Evolutionary conservation across 345 rosid genomes (phyloP).

Genomic region (Brassica carinata): DNA sequence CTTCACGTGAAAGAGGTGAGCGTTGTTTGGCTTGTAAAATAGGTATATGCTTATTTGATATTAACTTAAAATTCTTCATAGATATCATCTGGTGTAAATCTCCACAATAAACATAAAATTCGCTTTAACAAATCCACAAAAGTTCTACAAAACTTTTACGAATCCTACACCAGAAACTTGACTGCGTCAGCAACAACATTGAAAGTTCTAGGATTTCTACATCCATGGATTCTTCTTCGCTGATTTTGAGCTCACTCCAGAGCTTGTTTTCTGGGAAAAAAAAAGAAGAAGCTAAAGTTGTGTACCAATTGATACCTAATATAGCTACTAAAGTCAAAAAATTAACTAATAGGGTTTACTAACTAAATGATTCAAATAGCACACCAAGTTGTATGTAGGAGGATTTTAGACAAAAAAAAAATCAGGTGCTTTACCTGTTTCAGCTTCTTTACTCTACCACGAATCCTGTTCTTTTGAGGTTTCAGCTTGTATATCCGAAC

Average conservation of each 20-base stretch:
- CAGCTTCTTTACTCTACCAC: slow-evolving; percentile 71
- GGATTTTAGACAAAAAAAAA: neutral
- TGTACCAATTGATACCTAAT: neutral
- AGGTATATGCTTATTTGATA: too few relatives aligned
- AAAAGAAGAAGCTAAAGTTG: slow-evolving; percentile 7
- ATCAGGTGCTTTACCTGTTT: slow-evolving; percentile 60
- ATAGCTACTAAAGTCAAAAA: neutral
- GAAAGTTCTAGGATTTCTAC: neutral
- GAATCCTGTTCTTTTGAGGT: slow-evolving; percentile 68
- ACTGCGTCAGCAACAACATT: neutral
- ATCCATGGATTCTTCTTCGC: slow-evolving; percentile 64
- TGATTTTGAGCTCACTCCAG: slow-evolving; percentile 49
- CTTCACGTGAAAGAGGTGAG: neutral
- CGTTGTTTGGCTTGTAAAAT: neutral
- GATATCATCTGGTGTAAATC: neutral
- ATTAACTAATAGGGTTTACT: neutral
- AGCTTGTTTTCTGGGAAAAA: slow-evolving; percentile 57
- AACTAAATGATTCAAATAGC: neutral
- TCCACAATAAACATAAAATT: neutral
- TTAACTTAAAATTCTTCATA: neutral
- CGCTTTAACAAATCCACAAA: neutral
- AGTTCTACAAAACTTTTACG: neutral
- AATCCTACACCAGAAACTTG: neutral
- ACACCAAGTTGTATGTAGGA: neutral
- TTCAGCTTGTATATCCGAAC: slow-evolving; percentile 73